A percentile compares a stretch with the other conserved stretches of the same genome.
Evolutionary conservation across 2,329 filamentous ascomycete species (phyloP).

Genomic region (Dryadomyces quercivorus): DNA sequence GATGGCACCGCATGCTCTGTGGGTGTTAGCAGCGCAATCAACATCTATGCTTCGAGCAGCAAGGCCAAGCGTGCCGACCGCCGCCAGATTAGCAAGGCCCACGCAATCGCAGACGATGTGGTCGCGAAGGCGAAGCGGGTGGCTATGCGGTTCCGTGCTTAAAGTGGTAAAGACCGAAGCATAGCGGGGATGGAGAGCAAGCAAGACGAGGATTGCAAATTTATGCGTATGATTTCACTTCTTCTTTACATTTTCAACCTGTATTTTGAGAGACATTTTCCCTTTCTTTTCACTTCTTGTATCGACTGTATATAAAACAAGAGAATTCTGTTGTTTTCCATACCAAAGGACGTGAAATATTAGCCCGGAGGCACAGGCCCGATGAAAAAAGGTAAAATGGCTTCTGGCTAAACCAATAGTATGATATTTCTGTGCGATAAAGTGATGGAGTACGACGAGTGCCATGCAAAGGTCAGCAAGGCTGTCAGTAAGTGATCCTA

Average conservation of each 20-base stretch:
- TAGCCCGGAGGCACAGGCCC: no score
- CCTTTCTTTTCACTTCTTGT: not conserved
- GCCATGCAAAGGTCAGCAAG: not conserved
- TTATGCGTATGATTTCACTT: not conserved
- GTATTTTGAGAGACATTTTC: not conserved
- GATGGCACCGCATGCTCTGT: slow-evolving; percentile 31
- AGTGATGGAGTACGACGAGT: no score
- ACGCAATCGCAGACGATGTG: no score
- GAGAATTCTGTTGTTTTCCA: not conserved
- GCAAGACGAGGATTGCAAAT: not conserved
- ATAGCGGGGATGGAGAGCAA: not conserved
- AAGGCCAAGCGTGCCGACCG: slow-evolving; percentile 7
- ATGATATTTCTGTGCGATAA: no score
- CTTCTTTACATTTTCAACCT: not conserved
- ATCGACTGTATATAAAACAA: not conserved
- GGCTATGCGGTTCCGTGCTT: slow-evolving; percentile 13
- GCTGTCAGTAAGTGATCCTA: not conserved
- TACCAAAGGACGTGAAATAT: no score
- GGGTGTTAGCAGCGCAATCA: slow-evolving; percentile 16
- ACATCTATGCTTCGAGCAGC: slow-evolving; percentile 13
- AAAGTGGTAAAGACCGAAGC: not conserved
- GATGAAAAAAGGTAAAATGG: no score
- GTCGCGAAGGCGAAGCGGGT: slow-evolving; percentile 9
- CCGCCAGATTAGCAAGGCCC: no score
- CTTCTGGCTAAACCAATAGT: no score